These are phyloP conservation scores for Pezicula carpinea DNA, from an alignment of 2,329 filamentous ascomycete species.

Conservation along the genomic window DNA sequence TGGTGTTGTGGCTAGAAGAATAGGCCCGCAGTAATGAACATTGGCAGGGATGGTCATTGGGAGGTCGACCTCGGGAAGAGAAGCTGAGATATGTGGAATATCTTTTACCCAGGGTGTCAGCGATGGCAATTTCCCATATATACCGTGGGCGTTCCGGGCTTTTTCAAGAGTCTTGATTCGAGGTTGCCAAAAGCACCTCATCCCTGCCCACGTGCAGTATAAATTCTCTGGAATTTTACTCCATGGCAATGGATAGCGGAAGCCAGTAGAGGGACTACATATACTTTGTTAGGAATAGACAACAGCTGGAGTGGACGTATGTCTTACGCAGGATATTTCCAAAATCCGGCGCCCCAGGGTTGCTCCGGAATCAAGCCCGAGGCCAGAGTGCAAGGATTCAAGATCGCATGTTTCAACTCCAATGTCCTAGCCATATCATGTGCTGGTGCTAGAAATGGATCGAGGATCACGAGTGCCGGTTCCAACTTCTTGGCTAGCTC, in stretches of 20 bases:
- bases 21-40: slow-evolving; percentile 39
- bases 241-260: slow-evolving; percentile 40
- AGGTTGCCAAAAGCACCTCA: neutral
- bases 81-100: slow-evolving; percentile 15
- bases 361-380: slow-evolving; percentile 24
- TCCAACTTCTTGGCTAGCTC: neutral
- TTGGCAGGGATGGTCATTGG: slow-evolving; percentile 32
- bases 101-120: slow-evolving; percentile 6
- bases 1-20: slow-evolving; percentile 29
- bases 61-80: slow-evolving; percentile 20
- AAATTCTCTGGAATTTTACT: slow-evolving; percentile 37
- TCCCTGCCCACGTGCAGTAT: slow-evolving; percentile 8
- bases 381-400: neutral
- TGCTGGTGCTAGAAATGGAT: neutral
- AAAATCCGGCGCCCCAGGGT: slow-evolving; percentile 28
- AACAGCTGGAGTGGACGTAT: slow-evolving; percentile 2
- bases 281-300: neutral
- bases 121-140: slow-evolving; percentile 5
- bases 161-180: neutral
- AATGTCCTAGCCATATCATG: neutral
- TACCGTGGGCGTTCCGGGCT: slow-evolving; percentile 18
- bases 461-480: neutral
- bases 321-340: slow-evolving; percentile 34
- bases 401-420: neutral
- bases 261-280: slow-evolving; percentile 36